Conservation (phyloP, 331 rosid genomes). For the Phaseolus coccineus region DNA sequence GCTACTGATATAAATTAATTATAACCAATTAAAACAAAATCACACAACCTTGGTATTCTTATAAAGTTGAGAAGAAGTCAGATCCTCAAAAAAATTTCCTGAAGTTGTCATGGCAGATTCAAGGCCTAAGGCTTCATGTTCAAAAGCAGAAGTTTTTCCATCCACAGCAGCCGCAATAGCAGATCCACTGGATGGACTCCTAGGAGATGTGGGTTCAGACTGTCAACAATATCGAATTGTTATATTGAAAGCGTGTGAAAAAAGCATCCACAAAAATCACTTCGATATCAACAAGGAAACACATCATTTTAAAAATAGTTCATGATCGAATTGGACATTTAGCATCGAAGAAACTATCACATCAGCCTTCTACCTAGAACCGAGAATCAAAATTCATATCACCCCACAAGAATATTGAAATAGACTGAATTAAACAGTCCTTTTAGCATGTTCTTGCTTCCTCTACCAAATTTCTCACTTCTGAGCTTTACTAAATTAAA, state of each 20-base stretch:
- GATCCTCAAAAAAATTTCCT: conserved; percentile 85
- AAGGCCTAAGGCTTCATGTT: conserved; percentile 59
- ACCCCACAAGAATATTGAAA: conserved; percentile 3
- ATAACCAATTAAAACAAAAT: conserved; percentile 3
- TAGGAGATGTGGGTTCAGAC: conserved; percentile 92
- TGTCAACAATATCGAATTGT: conserved; percentile 50
- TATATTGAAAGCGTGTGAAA: conserved; percentile 24
- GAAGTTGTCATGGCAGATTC: conserved; percentile 78
- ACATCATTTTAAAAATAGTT: conserved; percentile 20
- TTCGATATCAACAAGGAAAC: conserved; percentile 18
- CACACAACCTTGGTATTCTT: conserved; percentile 79
- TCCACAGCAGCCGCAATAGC: conserved; percentile 70
- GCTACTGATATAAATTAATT: conserved; percentile 19
- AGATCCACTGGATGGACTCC: conserved; percentile 66
- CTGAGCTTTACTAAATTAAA: background rate
- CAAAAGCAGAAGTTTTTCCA: conserved; percentile 57
- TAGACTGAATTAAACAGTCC: conserved; percentile 11
- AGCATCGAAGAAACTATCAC: conserved; percentile 20
- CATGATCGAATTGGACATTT: conserved; percentile 27
- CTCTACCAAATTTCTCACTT: background rate
- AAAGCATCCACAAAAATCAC: conserved; percentile 24
- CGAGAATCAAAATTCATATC: background rate
- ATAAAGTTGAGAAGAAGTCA: conserved; percentile 88
- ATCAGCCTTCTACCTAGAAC: conserved; percentile 5
- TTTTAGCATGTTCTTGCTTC: background rate